Conservation (phyloP, 1,284 basidiomycete species). For the Fomitopsis pinicola region DNA sequence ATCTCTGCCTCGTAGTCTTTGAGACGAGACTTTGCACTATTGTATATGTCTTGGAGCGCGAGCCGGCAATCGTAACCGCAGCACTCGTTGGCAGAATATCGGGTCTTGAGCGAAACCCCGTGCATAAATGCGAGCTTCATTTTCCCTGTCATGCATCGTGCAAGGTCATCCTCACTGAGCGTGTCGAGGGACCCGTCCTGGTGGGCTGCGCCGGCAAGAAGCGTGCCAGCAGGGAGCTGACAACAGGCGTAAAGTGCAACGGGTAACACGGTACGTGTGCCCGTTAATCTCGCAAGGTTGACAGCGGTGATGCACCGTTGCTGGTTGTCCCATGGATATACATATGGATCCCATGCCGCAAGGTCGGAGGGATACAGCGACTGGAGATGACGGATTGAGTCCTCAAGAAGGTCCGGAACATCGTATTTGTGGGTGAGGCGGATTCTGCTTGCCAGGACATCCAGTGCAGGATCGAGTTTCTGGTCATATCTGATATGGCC, state of each 20-base stretch:
- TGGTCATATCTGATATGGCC: too few species aligned
- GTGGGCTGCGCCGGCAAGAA: background rate
- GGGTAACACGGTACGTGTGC: background rate
- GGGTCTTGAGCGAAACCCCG: background rate
- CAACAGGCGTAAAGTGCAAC: slow-evolving; percentile 1
- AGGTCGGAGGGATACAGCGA: background rate
- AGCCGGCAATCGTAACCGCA: too few species aligned
- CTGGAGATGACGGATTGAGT: background rate
- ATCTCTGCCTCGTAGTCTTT: too few species aligned
- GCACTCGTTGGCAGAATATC: too few species aligned
- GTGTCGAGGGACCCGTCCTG: background rate
- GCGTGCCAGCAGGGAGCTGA: background rate
- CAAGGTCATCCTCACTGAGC: background rate
- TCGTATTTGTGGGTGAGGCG: slow-evolving; percentile 5
- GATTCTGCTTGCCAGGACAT: background rate
- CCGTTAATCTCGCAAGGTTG: background rate
- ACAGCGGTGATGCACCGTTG: background rate
- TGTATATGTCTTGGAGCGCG: too few species aligned
- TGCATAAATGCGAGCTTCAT: background rate
- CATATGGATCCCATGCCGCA: background rate
- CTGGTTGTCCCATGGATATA: background rate
- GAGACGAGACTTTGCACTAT: too few species aligned
- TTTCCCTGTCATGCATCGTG: background rate
- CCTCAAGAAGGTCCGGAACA: background rate
- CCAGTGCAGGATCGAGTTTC: too few species aligned